phyloP scores from a whole-genome alignment of 1,284 basidiomycete genomes.

The Sporisorium graminicola region DNA sequence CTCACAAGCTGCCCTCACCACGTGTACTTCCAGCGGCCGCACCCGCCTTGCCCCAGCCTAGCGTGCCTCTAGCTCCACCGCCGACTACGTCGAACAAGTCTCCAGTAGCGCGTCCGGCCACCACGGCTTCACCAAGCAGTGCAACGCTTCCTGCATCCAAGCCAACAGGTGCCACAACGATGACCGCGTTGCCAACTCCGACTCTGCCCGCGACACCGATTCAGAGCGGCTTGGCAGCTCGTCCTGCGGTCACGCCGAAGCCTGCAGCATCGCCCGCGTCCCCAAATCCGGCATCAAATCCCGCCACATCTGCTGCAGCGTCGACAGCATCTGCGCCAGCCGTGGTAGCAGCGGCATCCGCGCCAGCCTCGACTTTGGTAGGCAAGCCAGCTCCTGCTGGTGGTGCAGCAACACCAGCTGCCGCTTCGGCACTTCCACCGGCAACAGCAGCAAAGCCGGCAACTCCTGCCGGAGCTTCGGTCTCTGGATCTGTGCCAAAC shows the following conservation, averaged over 20 bases:
- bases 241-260: slow-evolving; percentile 15
- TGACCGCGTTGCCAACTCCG: slow-evolving; percentile 25
- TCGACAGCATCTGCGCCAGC: slow-evolving; percentile 1
- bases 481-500: slow-evolving; percentile 1
- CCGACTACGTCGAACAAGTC: slow-evolving; percentile 17
- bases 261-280: slow-evolving; percentile 2
- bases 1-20: slow-evolving; percentile 32
- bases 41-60: slow-evolving; percentile 22
- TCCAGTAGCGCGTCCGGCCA: slow-evolving; percentile 17
- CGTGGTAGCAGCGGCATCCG: slow-evolving; percentile 3
- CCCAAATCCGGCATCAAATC: not conserved
- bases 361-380: not conserved
- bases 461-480: slow-evolving; percentile 3
- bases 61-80: slow-evolving; percentile 22
- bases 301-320: not conserved
- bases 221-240: slow-evolving; percentile 12
- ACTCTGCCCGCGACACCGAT: slow-evolving; percentile 33
- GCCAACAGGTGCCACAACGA: slow-evolving; percentile 1
- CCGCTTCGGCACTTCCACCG: not conserved
- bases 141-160: slow-evolving; percentile 4
- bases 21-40: slow-evolving; percentile 9
- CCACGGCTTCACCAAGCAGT: slow-evolving; percentile 1
- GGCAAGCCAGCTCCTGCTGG: slow-evolving; percentile 1
- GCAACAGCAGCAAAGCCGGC: slow-evolving; percentile 10
- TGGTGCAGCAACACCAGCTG: slow-evolving; percentile 2